These are phyloP conservation scores for Keithomyces neogunnii DNA, from an alignment of 2,329 filamentous ascomycete species.

Conservation along the genomic window DNA sequence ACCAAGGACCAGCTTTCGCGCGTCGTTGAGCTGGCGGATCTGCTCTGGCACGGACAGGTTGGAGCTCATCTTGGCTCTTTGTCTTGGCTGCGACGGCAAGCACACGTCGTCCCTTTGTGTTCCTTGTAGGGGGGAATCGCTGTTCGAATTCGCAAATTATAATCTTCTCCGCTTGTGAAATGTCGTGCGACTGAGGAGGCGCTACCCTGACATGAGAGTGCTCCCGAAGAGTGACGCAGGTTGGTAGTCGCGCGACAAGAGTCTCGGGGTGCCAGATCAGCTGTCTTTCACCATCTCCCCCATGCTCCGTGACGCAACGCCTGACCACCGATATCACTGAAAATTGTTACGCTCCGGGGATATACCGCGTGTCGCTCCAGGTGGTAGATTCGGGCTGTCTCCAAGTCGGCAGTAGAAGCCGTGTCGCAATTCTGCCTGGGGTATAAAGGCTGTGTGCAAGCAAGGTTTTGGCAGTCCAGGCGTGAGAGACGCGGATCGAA, in stretches of 20 bases:
- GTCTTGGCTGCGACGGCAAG: not conserved
- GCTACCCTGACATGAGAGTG: slow-evolving; percentile 1
- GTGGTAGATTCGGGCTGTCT: not conserved
- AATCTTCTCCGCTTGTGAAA: not conserved
- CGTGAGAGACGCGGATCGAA: slow-evolving; percentile 2
- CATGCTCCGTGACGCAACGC: not conserved
- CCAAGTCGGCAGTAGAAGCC: not conserved
- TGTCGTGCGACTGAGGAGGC: not conserved
- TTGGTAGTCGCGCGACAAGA: slow-evolving; percentile 1
- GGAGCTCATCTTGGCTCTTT: slow-evolving; percentile 40
- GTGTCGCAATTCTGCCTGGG: not conserved
- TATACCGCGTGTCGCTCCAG: not conserved
- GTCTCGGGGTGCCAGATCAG: slow-evolving; percentile 1
- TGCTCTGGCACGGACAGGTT: slow-evolving; percentile 60
- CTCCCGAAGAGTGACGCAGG: not conserved
- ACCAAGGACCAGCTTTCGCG: slow-evolving; percentile 78
- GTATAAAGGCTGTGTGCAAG: not conserved
- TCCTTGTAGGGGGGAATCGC: not conserved
- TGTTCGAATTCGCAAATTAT: not conserved
- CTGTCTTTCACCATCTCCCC: slow-evolving; percentile 2
- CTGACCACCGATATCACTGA: too few relatives aligned
- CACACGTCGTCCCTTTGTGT: not conserved
- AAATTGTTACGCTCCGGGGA: not conserved
- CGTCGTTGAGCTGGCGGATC: slow-evolving; percentile 80
- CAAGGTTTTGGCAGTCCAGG: slow-evolving; percentile 5